A percentile compares a stretch with the other conserved stretches of the same genome.
These are phyloP conservation scores for Prillingera fragicola DNA, from an alignment of 1,284 basidiomycete genomes.

Conservation along the genomic window DNA sequence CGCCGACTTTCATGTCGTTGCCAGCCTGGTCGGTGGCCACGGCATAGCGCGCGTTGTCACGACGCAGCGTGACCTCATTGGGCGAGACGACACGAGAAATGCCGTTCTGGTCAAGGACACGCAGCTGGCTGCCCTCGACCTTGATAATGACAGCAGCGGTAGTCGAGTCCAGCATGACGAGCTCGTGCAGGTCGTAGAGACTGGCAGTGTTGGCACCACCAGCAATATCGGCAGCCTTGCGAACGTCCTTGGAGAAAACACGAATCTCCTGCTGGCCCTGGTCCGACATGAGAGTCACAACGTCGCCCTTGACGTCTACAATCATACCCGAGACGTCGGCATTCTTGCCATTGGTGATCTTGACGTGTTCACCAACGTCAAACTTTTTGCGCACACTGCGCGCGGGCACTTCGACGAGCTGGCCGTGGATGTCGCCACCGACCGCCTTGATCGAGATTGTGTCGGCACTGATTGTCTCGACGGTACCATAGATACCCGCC, in stretches of 20 bases:
- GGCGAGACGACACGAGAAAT: conserved; percentile 84
- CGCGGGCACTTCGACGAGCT: conserved; percentile 71
- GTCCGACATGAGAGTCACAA: conserved; percentile 96
- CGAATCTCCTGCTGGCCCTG: conserved; percentile 95
- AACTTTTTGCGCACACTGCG: conserved; percentile 89
- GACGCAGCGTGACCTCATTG: conserved; percentile 87
- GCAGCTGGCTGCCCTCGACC: conserved; percentile 91
- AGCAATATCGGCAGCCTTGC: conserved; percentile 94
- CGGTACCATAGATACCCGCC: conserved; percentile 82
- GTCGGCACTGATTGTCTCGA: conserved; percentile 83
- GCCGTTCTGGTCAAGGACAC: conserved; percentile 90
- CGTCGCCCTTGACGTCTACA: conserved; percentile 80
- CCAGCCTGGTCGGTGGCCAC: conserved; percentile 88
- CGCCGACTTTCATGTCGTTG: conserved; percentile 64
- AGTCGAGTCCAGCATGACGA: conserved; percentile 90
- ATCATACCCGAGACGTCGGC: conserved; percentile 94
- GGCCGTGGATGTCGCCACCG: conserved; percentile 62
- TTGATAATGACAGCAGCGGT: conserved; percentile 97
- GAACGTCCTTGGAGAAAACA: conserved; percentile 94
- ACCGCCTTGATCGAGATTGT: conserved; percentile 71
- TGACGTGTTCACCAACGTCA: conserved; percentile 96
- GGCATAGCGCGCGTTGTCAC: conserved; percentile 67
- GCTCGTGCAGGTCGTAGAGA: conserved; percentile 92
- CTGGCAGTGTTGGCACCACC: conserved; percentile 51
- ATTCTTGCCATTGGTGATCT: conserved; percentile 94